phyloP scores from a whole-genome alignment of 2,329 filamentous ascomycete genomes.

The Helotiales sp. region DNA sequence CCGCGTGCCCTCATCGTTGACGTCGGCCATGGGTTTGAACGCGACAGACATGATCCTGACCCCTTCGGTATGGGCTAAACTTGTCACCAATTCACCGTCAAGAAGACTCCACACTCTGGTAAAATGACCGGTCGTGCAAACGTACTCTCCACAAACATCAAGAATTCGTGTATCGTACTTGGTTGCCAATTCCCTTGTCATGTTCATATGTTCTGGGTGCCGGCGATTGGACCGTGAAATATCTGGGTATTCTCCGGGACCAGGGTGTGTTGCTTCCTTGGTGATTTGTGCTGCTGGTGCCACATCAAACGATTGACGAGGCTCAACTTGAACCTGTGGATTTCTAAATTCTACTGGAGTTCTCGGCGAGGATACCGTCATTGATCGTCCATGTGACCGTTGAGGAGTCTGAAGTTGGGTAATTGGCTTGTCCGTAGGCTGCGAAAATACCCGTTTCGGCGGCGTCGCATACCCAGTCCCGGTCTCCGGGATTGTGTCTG shows the following conservation, averaged over 20 bases:
- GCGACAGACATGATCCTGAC: slow-evolving; percentile 79
- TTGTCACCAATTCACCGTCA: slow-evolving; percentile 82
- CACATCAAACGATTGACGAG: slow-evolving; percentile 27
- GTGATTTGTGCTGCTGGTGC: slow-evolving; percentile 8
- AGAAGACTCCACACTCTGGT: slow-evolving; percentile 87
- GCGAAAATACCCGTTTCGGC: slow-evolving; percentile 54
- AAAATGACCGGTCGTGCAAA: slow-evolving; percentile 84
- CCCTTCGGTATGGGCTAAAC: slow-evolving; percentile 81
- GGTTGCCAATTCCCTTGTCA: slow-evolving; percentile 76
- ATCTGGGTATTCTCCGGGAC: slow-evolving; percentile 72
- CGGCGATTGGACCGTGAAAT: slow-evolving; percentile 82
- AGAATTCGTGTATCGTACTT: slow-evolving; percentile 87
- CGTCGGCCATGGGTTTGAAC: slow-evolving; percentile 81
- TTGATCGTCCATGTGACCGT: slow-evolving; percentile 53
- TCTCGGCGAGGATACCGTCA: slow-evolving; percentile 54
- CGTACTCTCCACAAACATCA: slow-evolving; percentile 84
- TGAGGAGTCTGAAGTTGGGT: slow-evolving; percentile 47
- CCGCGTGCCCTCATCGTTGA: slow-evolving; percentile 79
- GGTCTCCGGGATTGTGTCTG: slow-evolving; percentile 6
- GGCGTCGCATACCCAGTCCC: slow-evolving; percentile 33
- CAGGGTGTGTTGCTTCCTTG: slow-evolving; percentile 30
- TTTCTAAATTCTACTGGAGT: slow-evolving; percentile 47
- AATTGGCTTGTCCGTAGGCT: slow-evolving; percentile 44
- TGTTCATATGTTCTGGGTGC: slow-evolving; percentile 74
- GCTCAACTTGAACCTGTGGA: slow-evolving; percentile 30